Base-by-base conservation (phyloP, 163 green algal species). In the Coccomyxa subellipsoidea region DNA sequence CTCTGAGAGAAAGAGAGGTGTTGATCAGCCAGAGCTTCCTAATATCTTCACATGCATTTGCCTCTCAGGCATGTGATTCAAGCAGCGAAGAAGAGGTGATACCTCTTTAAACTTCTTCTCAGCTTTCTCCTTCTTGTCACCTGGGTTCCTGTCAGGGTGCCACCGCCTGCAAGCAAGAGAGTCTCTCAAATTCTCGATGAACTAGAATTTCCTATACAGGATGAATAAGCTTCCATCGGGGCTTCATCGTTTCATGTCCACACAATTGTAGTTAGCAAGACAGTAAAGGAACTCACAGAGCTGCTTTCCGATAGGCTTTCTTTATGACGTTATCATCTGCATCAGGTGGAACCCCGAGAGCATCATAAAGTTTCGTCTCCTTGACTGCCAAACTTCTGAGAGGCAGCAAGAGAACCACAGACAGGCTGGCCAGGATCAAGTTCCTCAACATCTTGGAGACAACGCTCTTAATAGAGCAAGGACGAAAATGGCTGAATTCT, bases 121-220 rank as follows among this genome's bases (percentile, higher is more conserved):
- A 6, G 94, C 94, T 59, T 93, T 87, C 8, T 95, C 87, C 80
- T 96, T 95, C 71, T 94, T 92, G 80, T 96, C 92, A 34, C 66
- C 66, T 6, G 89, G 86, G 81, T 97, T 95, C 23, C 93, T 87
- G 80, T 98, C 94, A 5, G 94, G 94, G 76, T 98, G 94, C 87
- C 93, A 97, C 73, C 93, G 92, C 77, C 89, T 94, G 85, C 39
- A 81, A n/a, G n/a, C n/a, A n/a, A n/a, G n/a, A n/a, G n/a, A n/a
- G n/a, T n/a, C n/a, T n/a, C n/a, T n/a, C n/a, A n/a, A n/a, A n/a
- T n/a, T n/a, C n/a, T n/a, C n/a, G n/a, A n/a, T n/a, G n/a, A n/a
- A n/a, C n/a, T n/a, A n/a, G n/a, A n/a, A n/a, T n/a, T n/a, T n/a
- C n/a, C n/a, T n/a, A n/a, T 21, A 79, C 40, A 34, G 32, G 66